Conservation (phyloP, 805 yeast species). For the Candida maltosa region DNA sequence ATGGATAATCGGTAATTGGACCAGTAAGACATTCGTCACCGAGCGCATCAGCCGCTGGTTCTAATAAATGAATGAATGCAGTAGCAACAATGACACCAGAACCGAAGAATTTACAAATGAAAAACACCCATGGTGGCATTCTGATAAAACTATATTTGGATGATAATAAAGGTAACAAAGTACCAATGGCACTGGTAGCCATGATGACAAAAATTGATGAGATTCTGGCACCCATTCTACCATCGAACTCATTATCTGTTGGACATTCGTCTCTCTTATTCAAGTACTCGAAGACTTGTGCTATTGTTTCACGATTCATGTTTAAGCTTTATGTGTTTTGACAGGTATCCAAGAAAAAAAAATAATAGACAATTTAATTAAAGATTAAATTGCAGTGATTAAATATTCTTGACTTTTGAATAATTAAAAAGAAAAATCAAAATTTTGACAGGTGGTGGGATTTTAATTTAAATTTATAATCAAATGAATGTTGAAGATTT, state of each 20-base stretch:
- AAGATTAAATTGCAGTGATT: too few species aligned
- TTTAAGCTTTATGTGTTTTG: background rate
- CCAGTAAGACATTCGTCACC: slow-evolving; percentile 61
- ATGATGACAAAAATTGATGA: slow-evolving; percentile 63
- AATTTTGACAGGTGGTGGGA: too few species aligned
- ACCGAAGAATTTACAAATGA: slow-evolving; percentile 72
- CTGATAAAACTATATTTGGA: slow-evolving; percentile 56
- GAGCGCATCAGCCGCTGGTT: slow-evolving; percentile 64
- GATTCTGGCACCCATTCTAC: slow-evolving; percentile 48
- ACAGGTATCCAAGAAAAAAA: slow-evolving; percentile 1
- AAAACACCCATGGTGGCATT: slow-evolving; percentile 61
- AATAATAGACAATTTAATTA: too few species aligned
- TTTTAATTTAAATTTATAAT: too few species aligned
- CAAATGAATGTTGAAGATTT: too few species aligned
- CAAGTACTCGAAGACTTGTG: slow-evolving; percentile 33
- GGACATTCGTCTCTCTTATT: slow-evolving; percentile 37
- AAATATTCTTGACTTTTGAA: too few species aligned
- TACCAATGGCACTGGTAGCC: slow-evolving; percentile 50
- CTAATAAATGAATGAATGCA: slow-evolving; percentile 70
- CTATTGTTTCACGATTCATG: slow-evolving; percentile 1
- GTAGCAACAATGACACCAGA: slow-evolving; percentile 84
- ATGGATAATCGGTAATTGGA: slow-evolving; percentile 49
- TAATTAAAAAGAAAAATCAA: too few species aligned
- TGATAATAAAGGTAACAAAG: slow-evolving; percentile 61
- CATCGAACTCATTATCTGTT: slow-evolving; percentile 42